phyloP scores from a whole-genome alignment of 2,329 filamentous ascomycete species.

The Fusarium anthophilum region DNA sequence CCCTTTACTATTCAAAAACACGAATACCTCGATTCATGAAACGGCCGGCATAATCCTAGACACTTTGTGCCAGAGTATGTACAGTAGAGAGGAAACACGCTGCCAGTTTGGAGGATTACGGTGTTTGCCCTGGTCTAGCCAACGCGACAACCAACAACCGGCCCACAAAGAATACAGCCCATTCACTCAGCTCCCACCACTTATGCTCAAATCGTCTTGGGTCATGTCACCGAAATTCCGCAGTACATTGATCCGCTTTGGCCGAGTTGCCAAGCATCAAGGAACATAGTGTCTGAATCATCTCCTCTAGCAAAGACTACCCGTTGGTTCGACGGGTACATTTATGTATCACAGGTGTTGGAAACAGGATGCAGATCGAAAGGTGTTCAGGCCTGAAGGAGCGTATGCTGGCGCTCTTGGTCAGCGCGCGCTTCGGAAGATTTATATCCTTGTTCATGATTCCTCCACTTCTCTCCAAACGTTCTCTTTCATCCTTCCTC shows the following conservation, averaged over 20 bases:
- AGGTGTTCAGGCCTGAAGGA: neutral
- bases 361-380: neutral
- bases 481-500: neutral
- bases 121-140: slow-evolving; percentile 17
- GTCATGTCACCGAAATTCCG: neutral
- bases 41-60: neutral
- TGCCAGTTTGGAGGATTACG: slow-evolving; percentile 20
- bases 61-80: neutral
- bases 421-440: slow-evolving; percentile 12
- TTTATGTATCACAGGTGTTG: neutral
- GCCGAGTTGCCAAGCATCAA: neutral
- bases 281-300: neutral
- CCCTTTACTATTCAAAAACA: neutral
- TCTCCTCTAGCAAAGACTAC: neutral
- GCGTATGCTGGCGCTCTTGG: neutral
- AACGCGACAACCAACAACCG: slow-evolving; percentile 29
- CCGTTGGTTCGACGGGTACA: too few relatives aligned
- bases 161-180: slow-evolving; percentile 21
- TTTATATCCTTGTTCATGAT: slow-evolving; percentile 12
- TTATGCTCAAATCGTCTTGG: neutral
- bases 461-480: slow-evolving; percentile 18
- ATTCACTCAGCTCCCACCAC: slow-evolving; percentile 1
- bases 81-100: slow-evolving; percentile 31
- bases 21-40: neutral
- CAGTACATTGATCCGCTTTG: neutral